phyloP scores from a whole-genome alignment of 805 yeast species.

The Pichia exigua region DNA sequence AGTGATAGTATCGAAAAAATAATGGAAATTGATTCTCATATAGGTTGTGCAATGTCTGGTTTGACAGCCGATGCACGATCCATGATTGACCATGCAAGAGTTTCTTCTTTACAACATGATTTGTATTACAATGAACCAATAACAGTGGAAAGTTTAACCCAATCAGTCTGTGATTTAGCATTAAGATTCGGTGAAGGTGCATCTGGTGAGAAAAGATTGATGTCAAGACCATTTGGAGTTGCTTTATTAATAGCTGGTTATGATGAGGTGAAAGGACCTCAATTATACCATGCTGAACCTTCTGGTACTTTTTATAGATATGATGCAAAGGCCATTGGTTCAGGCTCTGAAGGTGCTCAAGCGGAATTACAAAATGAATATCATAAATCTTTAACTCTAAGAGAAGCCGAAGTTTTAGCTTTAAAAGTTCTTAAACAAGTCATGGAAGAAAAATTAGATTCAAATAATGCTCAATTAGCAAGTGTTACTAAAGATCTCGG shows the following conservation, averaged over 20 bases:
- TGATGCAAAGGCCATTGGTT: conserved; percentile 98
- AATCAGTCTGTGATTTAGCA: conserved; percentile 94
- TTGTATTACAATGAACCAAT: conserved; percentile 89
- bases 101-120: conserved; percentile 76
- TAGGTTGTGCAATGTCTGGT: conserved; percentile 99
- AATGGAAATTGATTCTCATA: conserved; percentile 86
- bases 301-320: conserved; percentile 96
- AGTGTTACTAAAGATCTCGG: conserved; percentile 83
- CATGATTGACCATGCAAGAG: conserved; percentile 97
- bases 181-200: conserved; percentile 96
- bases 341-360: conserved; percentile 99
- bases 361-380: conserved; percentile 95
- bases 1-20: conserved; percentile 92
- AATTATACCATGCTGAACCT: conserved; percentile 97
- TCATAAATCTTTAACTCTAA: conserved; percentile 82
- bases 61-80: conserved; percentile 97
- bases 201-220: conserved; percentile 84
- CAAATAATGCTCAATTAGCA: conserved; percentile 91
- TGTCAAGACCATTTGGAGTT: conserved; percentile 99
- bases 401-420: conserved; percentile 87
- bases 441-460: conserved; percentile 97
- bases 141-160: conserved; percentile 88
- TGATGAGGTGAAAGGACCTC: conserved; percentile 91
- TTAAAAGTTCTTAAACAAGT: conserved; percentile 91
- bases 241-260: conserved; percentile 93